Evolutionary conservation across 139 green algal genomes (phyloP).

Genomic region (Coelastrella sp.): DNA sequence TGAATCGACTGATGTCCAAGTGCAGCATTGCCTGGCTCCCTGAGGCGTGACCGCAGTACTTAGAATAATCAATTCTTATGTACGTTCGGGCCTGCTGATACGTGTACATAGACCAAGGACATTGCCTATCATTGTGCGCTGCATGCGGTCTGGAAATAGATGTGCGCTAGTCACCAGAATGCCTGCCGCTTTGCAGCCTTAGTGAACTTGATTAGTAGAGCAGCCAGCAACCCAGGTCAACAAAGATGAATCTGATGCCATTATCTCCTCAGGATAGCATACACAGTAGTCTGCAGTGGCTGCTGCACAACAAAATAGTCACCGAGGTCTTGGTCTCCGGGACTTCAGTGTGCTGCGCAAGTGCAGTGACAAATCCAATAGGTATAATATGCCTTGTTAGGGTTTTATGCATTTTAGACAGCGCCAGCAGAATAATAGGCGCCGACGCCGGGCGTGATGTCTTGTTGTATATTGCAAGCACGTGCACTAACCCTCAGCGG

Average conservation of each 20-base stretch:
- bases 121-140: no score
- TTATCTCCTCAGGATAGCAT: background rate
- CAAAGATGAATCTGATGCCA: slow-evolving; percentile 14
- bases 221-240: no score
- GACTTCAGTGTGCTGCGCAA: slow-evolving; percentile 49
- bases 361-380: slow-evolving; percentile 57
- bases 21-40: no score
- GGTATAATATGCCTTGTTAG: slow-evolving; percentile 41
- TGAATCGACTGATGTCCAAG: no score
- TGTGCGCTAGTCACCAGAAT: no score
- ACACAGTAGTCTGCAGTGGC: background rate
- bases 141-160: no score
- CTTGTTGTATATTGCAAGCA: background rate
- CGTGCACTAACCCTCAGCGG: background rate
- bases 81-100: no score
- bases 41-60: no score
- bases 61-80: no score
- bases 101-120: no score
- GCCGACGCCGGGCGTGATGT: background rate
- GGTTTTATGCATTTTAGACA: background rate
- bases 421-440: background rate
- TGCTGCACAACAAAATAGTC: background rate
- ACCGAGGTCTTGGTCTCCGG: slow-evolving; percentile 55
- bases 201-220: no score
- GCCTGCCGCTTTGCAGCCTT: no score